These are phyloP conservation scores for Rhizopogon roseolus DNA, from an alignment of 768 basidiomycete species.

Conservation along the genomic window DNA sequence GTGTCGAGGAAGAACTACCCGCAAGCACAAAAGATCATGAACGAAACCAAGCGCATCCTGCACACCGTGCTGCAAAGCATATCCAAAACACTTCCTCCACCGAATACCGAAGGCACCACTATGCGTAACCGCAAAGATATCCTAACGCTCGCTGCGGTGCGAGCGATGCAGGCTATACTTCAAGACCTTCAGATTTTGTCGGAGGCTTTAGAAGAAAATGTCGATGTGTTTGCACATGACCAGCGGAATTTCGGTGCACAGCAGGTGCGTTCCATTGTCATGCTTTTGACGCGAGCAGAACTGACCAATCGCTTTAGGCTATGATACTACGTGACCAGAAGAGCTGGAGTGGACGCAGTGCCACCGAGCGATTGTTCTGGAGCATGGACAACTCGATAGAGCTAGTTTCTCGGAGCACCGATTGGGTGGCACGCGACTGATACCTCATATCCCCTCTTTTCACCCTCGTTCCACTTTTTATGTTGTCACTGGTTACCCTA, in stretches of 20 bases:
- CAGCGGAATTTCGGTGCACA: conserved; percentile 96
- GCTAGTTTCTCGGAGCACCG: conserved; percentile 77
- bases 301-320: conserved; percentile 46
- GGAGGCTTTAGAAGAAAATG: conserved; percentile 88
- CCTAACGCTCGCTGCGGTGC: conserved; percentile 64
- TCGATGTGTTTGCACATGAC: conserved; percentile 88
- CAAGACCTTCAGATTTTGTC: conserved; percentile 83
- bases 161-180: conserved; percentile 79
- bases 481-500: conserved; percentile 3
- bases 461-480: too few species aligned
- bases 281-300: background rate
- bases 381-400: conserved; percentile 88
- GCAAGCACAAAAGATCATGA: conserved; percentile 87
- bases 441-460: background rate
- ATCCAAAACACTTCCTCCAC: conserved; percentile 64
- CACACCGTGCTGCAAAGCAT: conserved; percentile 87
- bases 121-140: conserved; percentile 75
- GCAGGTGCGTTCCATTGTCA: conserved; percentile 53
- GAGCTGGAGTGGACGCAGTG: conserved; percentile 88
- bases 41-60: conserved; percentile 88
- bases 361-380: conserved; percentile 91
- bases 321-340: conserved; percentile 96
- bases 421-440: conserved; percentile 79
- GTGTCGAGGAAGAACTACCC: conserved; percentile 88
- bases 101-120: conserved; percentile 41